Evolutionary conservation across 108 stramenopile species (phyloP), one percentile per base, ranked within the genome.

Genomic region (Conticribra weissflogii): DNA sequence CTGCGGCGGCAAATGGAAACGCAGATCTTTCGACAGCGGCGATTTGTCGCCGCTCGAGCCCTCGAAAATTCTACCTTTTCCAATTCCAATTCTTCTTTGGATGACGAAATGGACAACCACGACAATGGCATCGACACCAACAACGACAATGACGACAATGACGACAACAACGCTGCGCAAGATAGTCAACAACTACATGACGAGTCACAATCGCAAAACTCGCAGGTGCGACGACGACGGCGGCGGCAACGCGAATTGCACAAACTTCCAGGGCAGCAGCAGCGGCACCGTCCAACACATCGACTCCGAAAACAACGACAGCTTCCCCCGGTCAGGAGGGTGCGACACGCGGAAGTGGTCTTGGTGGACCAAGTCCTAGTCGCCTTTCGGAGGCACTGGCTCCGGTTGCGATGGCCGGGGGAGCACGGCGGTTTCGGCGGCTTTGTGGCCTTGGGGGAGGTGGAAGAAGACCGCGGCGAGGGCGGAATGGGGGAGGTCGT

Each of bases 321-420:
- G 16, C 36, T 54, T 0, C 1, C 25, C 31, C 61, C 88, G 27
- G 76, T 92, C n/a, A 85, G 94, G 23, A 81, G 89, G 18, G 74
- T 91, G 17, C 84, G 89, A 44, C 94, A 95, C 59, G 74, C 94
- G 15, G 94, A 95, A 64, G 85, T 95, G 14, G 85, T 95, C 25
- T 33, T 95, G 45, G 90, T 88, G 12, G 94, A 95, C 72, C 85
- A 86, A 75, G 75, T 83, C 27, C 71, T 87, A 45, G 17, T 84
- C 21, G 79, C 86, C 8, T 71, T 81, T 59, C 81, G 76, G 4
- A 70, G 86, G 15, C 83, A 82, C 54, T 95, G 94, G 94, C 69
- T 95, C 0, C 75, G 94, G 17, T 72, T 95, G 25, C 86, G 89
- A 19, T 95, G 90, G 91, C 90, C 94, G 3, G 94, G 94, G 25